A percentile compares a stretch with the other conserved stretches of the same genome.
Conservation (phyloP, 768 basidiomycete genomes). For the Podaxis mareebaensis region DNA sequence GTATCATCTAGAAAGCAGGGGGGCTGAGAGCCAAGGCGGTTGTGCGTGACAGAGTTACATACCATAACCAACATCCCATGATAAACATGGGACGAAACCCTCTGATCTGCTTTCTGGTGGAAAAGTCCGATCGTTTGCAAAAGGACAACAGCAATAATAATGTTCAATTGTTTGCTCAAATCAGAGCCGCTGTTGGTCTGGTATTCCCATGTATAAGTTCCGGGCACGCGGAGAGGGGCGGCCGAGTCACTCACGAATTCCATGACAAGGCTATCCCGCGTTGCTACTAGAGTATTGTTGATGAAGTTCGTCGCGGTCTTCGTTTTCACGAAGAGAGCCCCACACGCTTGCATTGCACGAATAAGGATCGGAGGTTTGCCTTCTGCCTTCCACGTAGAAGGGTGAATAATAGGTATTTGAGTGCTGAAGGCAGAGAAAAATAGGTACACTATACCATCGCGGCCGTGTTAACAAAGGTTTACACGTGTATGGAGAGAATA, state of each 20-base stretch:
- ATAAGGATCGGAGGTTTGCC: slow-evolving; percentile 51
- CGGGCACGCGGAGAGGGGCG: neutral
- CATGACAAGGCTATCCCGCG: slow-evolving; percentile 48
- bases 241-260: slow-evolving; percentile 51
- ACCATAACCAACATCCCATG: slow-evolving; percentile 65
- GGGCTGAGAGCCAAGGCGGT: neutral
- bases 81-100: slow-evolving; percentile 51
- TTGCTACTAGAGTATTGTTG: slow-evolving; percentile 40
- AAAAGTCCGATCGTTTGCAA: slow-evolving; percentile 59
- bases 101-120: slow-evolving; percentile 49
- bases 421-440: slow-evolving; percentile 55
- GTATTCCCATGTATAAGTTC: neutral
- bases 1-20: slow-evolving; percentile 43
- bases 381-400: slow-evolving; percentile 50
- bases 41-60: slow-evolving; percentile 21
- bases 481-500: slow-evolving; percentile 11
- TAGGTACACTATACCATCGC: slow-evolving; percentile 40
- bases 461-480: slow-evolving; percentile 5
- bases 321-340: slow-evolving; percentile 57
- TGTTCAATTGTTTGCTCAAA: slow-evolving; percentile 17
- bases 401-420: slow-evolving; percentile 60
- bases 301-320: slow-evolving; percentile 50
- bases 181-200: slow-evolving; percentile 18
- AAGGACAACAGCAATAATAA: slow-evolving; percentile 50
- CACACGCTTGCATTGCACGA: slow-evolving; percentile 61